Evolutionary conservation across 305 asterid species (phyloP).

Genomic region (Rubia balearica): DNA sequence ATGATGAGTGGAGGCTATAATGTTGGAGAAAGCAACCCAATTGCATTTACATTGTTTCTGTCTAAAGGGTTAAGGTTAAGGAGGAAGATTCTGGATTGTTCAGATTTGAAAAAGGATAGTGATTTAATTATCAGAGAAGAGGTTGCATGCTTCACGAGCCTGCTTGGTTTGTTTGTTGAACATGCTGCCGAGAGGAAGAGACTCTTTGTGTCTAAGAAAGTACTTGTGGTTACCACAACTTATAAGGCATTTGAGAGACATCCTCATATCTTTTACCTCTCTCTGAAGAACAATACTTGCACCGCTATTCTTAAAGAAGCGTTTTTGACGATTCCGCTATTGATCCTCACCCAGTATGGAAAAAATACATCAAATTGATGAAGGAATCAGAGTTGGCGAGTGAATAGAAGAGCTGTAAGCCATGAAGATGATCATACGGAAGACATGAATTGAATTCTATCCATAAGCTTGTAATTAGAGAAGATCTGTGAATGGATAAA

Average conservation of each 20-base stretch:
- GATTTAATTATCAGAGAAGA: conserved; percentile 71
- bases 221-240: conserved; percentile 67
- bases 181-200: conserved; percentile 71
- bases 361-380: conserved; percentile 52
- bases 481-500: background rate
- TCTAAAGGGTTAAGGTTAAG: conserved; percentile 77
- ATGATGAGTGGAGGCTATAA: conserved; percentile 41
- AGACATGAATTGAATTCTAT: conserved; percentile 24
- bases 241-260: conserved; percentile 86
- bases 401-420: conserved; percentile 20
- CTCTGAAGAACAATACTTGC: conserved; percentile 65
- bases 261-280: conserved; percentile 62
- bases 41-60: conserved; percentile 64
- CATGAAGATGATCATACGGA: conserved; percentile 3
- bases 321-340: conserved; percentile 38
- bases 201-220: conserved; percentile 54
- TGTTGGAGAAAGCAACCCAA: conserved; percentile 41
- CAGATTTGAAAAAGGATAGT: conserved; percentile 38
- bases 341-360: conserved; percentile 67
- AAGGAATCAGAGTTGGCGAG: conserved; percentile 51
- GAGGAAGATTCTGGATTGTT: conserved; percentile 64
- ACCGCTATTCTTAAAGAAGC: conserved; percentile 83
- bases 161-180: conserved; percentile 68
- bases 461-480: conserved; percentile 26
- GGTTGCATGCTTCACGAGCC: conserved; percentile 72